Conservation (phyloP, 1,284 basidiomycete species). For the Irpex sp. region DNA sequence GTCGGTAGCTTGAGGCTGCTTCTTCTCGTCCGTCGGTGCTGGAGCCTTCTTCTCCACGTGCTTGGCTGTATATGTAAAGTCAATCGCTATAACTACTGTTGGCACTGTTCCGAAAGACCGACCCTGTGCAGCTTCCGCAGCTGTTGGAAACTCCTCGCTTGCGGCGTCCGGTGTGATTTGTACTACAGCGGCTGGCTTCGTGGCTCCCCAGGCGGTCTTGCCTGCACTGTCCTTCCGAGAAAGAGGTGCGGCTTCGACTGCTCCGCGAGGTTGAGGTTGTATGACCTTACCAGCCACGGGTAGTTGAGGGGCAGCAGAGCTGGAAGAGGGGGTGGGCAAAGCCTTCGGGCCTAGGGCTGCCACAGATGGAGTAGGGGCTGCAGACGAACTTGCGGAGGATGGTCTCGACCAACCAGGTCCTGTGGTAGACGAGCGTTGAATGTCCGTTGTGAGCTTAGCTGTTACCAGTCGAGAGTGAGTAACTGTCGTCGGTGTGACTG, state of each 20-base stretch:
- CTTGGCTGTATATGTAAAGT: conserved; percentile 24
- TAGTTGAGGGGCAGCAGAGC: conserved; percentile 39
- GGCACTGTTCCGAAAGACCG: conserved; percentile 20
- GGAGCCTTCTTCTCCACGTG: conserved; percentile 25
- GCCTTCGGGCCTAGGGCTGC: conserved; percentile 26
- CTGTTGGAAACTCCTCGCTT: conserved; percentile 81
- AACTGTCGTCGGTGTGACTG: conserved; percentile 46
- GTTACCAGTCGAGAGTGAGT: conserved; percentile 78
- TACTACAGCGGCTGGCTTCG: conserved; percentile 35
- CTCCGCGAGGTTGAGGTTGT: conserved; percentile 58
- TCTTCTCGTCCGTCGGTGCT: conserved; percentile 41
- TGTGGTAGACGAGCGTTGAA: conserved; percentile 50
- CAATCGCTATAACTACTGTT: conserved; percentile 1
- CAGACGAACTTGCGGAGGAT: conserved; percentile 62
- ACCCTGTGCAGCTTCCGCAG: conserved; percentile 87
- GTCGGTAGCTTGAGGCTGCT: conserved; percentile 64
- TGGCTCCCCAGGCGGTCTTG: conserved; percentile 64
- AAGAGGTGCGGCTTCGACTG: conserved; percentile 29
- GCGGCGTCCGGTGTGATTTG: conserved; percentile 36
- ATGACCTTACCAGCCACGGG: conserved; percentile 62
- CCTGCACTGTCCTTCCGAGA: conserved; percentile 38
- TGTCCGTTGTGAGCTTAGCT: conserved; percentile 74
- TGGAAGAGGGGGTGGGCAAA: conserved; percentile 24
- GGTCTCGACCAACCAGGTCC: conserved; percentile 76
- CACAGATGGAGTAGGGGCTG: conserved; percentile 38